Base-by-base conservation (phyloP, 495 filamentous ascomycete genomes). In the Chaetomium fimeti region DNA sequence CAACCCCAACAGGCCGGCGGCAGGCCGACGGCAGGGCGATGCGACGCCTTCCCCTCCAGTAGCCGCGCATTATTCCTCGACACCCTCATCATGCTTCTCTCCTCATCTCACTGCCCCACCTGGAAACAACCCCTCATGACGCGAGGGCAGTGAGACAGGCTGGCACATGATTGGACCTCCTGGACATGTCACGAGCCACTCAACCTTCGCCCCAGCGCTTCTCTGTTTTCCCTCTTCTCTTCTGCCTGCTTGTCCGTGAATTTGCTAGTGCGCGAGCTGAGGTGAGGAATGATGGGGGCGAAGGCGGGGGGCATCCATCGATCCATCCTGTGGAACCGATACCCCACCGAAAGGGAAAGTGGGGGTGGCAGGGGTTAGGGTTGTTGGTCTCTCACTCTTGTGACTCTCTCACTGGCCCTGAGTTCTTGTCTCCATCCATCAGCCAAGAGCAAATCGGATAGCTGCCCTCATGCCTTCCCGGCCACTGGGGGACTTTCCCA, bases 121-220 rank as follows among this genome's bases (percentile, higher is more conserved):
- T 28, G 32, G 29, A 5, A 20, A 5, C 51, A 32, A 47, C 49
- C 60, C 60, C 51, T 55, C 49, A 29, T 61, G 59, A 45, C 49
- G 28, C n/a, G 28, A 52, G 15, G 20, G 28, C 25, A 48, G 65
- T 71, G 63, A 69, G 69, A 71, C 69, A 71, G 24, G 59, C 38
- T 16, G 61, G 61, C 69, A 69, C 69, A 69, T 71, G 69, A 66
- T 69, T 64, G 57, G 62, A 40, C 64, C 38, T 20, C 22, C 47
- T 66, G 52, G 40, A 16, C 53, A 28, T 61, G 48, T 66, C 63
- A 69, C 63, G 55, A 61, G 62, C 47, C 57, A 60, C 20, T 32
- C 24, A 11, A 16, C 1, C 25, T 6, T 18, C 29, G 6, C 22
- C 27, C 20, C 20, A 49, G 24, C 16, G 18, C 18, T 9, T 25